phyloP scores from a whole-genome alignment of 139 green algal species.

The Chlorella ohadii region DNA sequence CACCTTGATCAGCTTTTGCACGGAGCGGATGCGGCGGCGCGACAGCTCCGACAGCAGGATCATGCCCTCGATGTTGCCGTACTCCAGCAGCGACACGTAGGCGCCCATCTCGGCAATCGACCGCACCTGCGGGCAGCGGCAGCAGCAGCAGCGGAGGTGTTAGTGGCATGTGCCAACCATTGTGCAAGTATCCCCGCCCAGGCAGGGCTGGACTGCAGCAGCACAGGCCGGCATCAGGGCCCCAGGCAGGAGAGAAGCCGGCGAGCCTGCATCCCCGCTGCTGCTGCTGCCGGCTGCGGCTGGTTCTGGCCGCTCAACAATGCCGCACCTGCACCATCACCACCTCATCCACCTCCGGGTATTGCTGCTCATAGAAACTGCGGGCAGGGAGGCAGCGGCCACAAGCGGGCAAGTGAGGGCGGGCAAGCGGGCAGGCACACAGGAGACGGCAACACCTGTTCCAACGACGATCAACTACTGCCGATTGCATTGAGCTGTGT shows the following conservation, averaged over 20 bases:
- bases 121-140: neutral
- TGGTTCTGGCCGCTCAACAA: too few species aligned
- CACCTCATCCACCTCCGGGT: conserved; percentile 96
- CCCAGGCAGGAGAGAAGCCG: neutral
- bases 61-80: conserved; percentile 96
- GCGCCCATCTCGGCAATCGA: conserved; percentile 98
- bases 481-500: too few species aligned
- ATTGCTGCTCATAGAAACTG: conserved; percentile 97
- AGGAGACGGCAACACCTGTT: neutral
- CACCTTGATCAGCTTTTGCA: conserved; percentile 99
- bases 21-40: conserved; percentile 96
- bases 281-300: too few species aligned
- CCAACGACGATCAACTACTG: neutral
- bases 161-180: too few species aligned
- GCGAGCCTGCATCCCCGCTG: too few species aligned
- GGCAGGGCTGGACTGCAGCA: neutral
- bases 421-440: neutral
- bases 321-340: conserved; percentile 96
- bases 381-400: too few species aligned
- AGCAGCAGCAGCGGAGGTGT: neutral
- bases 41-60: conserved; percentile 99
- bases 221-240: too few species aligned
- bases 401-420: neutral
- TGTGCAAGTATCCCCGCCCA: too few species aligned
- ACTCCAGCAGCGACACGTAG: conserved; percentile 97